Percentiles rank a stretch among this genome's conserved stretches.
Conservation (phyloP, 495 filamentous ascomycete genomes). For the Penicillium soppii region DNA sequence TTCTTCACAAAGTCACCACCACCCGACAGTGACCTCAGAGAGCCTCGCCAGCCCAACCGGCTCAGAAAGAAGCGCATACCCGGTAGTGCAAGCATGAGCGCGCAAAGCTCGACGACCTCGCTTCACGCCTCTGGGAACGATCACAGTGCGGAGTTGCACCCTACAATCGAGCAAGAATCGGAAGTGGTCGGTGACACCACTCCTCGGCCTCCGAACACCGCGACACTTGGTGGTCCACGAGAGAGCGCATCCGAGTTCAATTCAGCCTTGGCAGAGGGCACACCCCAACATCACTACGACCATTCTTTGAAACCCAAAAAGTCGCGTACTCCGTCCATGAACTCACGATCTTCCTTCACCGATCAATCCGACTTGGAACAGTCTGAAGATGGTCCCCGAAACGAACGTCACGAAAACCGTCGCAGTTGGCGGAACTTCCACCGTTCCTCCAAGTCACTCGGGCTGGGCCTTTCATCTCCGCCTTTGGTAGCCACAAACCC, state of each 20-base stretch:
- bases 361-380: conserved; percentile 76
- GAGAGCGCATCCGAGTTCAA: conserved; percentile 21
- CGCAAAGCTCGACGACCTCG: conserved; percentile 81
- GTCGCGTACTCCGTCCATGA: conserved; percentile 68
- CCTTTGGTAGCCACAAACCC: conserved; percentile 58
- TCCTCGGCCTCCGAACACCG: conserved; percentile 27
- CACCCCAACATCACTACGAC: conserved; percentile 34
- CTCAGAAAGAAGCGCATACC: conserved; percentile 78
- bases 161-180: conserved; percentile 14
- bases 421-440: conserved; percentile 74
- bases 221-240: conserved; percentile 19
- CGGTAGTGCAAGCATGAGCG: conserved; percentile 72
- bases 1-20: conserved; percentile 69
- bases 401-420: conserved; percentile 62
- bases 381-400: conserved; percentile 56
- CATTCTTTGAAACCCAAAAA: conserved; percentile 57
- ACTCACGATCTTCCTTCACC: conserved; percentile 71
- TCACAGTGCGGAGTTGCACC: conserved; percentile 17
- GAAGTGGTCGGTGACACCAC: conserved; percentile 34
- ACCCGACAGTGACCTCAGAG: conserved; percentile 53
- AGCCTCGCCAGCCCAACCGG: conserved; percentile 71
- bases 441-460: conserved; percentile 45
- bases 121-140: conserved; percentile 48
- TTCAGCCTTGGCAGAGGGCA: conserved; percentile 18
- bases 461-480: conserved; percentile 45